These are phyloP conservation scores for Boletus sp. DNA, from an alignment of 768 basidiomycete genomes.

Conservation along the genomic window DNA sequence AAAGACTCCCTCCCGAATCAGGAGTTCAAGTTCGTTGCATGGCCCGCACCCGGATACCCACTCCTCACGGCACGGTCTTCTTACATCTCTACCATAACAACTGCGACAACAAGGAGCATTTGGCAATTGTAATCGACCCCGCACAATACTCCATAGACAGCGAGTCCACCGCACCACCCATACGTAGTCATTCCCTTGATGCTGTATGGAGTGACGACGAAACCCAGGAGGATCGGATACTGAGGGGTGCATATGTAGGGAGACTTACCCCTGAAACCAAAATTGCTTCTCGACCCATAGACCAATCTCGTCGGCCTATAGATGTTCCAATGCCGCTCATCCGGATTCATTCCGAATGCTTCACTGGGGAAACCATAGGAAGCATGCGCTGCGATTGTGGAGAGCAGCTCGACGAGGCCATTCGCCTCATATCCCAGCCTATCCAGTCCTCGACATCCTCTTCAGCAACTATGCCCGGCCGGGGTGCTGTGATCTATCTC, in stretches of 20 bases:
- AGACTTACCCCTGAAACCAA: slow-evolving; percentile 61
- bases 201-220: slow-evolving; percentile 81
- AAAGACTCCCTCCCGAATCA: background rate
- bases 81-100: slow-evolving; percentile 95
- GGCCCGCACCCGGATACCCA: slow-evolving; percentile 96
- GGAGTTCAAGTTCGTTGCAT: slow-evolving; percentile 81
- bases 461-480: slow-evolving; percentile 60
- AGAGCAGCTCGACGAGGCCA: slow-evolving; percentile 97
- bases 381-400: slow-evolving; percentile 99
- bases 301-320: slow-evolving; percentile 7
- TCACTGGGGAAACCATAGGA: slow-evolving; percentile 96
- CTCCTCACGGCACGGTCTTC: slow-evolving; percentile 90
- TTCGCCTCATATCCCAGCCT: slow-evolving; percentile 80
- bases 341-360: slow-evolving; percentile 97
- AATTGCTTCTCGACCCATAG: slow-evolving; percentile 39
- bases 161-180: slow-evolving; percentile 46
- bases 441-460: slow-evolving; percentile 45
- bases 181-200: slow-evolving; percentile 81
- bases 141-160: slow-evolving; percentile 66
- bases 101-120: slow-evolving; percentile 89
- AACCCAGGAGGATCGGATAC: slow-evolving; percentile 91
- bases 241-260: slow-evolving; percentile 91
- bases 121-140: slow-evolving; percentile 92
- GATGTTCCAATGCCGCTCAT: slow-evolving; percentile 75
- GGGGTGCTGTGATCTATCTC: slow-evolving; percentile 92